A percentile compares a stretch with the other conserved stretches of the same genome.
phyloP scores from a whole-genome alignment of 177 flowering plant genomes.

The Vitis hybrid region DNA sequence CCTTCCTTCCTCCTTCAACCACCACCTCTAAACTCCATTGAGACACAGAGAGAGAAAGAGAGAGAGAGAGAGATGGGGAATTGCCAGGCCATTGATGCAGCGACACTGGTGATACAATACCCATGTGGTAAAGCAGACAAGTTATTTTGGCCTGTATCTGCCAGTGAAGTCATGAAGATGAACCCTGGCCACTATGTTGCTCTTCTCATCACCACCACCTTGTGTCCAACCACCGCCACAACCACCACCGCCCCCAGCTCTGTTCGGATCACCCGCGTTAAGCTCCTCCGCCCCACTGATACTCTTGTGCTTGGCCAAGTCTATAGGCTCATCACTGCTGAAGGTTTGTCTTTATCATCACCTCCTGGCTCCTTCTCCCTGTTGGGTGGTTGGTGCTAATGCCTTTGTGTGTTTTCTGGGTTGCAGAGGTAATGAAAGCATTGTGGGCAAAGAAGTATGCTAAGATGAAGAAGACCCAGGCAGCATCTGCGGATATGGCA shows the following conservation, averaged over 20 bases:
- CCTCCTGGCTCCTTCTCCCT: background rate
- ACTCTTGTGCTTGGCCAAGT: conserved; percentile 77
- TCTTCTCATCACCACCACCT: conserved; percentile 69
- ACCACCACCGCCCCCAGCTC: conserved; percentile 13
- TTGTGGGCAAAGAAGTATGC: conserved; percentile 74
- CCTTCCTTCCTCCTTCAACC: background rate
- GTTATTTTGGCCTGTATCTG: conserved; percentile 65
- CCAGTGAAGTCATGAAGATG: conserved; percentile 69
- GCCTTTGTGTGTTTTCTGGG: conserved; percentile 9
- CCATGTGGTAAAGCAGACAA: conserved; percentile 78
- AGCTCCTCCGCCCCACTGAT: conserved; percentile 85
- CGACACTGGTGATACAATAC: conserved; percentile 73
- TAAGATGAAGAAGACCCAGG: conserved; percentile 57
- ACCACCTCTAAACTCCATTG: background rate
- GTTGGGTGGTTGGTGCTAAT: conserved; percentile 1
- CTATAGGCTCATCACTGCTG: conserved; percentile 74
- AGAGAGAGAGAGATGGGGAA: conserved; percentile 64
- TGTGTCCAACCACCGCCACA: conserved; percentile 14
- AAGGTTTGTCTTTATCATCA: conserved; percentile 47
- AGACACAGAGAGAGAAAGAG: background rate
- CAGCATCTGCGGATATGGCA: conserved; percentile 25
- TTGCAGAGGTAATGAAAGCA: conserved; percentile 88
- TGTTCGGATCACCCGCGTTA: conserved; percentile 62
- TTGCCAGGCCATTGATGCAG: conserved; percentile 92
- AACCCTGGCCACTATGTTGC: conserved; percentile 90